Evolutionary conservation across 257 asterid species (phyloP), one percentile per base, ranked within the genome.

Genomic region (Ballota nigra): DNA sequence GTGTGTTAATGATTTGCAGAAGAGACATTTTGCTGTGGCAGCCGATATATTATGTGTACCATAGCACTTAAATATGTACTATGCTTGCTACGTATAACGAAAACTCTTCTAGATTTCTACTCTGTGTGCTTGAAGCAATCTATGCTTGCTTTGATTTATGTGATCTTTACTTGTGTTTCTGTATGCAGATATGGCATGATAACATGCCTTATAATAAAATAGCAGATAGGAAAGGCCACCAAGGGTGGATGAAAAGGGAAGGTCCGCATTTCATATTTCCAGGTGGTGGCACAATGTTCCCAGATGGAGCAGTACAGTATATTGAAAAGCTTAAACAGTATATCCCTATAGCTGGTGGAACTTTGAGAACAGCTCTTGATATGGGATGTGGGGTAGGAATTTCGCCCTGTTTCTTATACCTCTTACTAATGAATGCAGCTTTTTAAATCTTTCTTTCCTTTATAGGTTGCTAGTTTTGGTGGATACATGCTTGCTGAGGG

Each of bases 281-380:
- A 61, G 99, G 98, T 62, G 98, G 97, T 58, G 96, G 99, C 59
- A 88, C 96, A 41, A 89, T 95, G 99, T 95, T 95, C 74, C 97
- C 97, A 0, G 98, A 88, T 28, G 99, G 99, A 73, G 99, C 97
- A 22, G 81, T 79, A 23, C 96, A 87, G 66, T 92, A 95, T 80
- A 95, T 95, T 13, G 96, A 95, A 61, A 95, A 92, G 79, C 97
- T 95, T 45, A 95, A 95, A 69, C 97, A 92, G 76, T 92, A 89
- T 81, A 86, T 95, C 45, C 99, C 96, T 0, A 95, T 95, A 4
- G 89, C 91, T 67, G 89, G 94, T 57, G 98, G 97, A 78, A 65
- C 70, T 77, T 59, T 95, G 86, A 89, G 99, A 80, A 95, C 99
- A 20, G 95, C 97, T 79, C 97, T 95, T 73, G 99, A 95, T 75